Base-by-base conservation (phyloP, 2,329 filamentous ascomycete species). In the Arthroderma sp. region DNA sequence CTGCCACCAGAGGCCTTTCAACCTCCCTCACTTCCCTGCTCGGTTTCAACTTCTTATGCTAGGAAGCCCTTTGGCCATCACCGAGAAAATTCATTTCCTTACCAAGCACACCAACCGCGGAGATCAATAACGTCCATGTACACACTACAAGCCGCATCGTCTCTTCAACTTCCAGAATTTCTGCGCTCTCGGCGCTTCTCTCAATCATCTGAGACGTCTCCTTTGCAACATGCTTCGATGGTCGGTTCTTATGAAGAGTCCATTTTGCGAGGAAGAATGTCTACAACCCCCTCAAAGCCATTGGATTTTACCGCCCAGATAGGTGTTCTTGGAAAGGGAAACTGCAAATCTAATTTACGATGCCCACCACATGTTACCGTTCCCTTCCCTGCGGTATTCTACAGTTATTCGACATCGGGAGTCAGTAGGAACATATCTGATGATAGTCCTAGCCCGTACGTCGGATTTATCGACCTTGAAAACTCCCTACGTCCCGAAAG, bases 181-280 rank as follows among this genome's bases (percentile, higher is more conserved):
- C 5, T 29, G 9, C 47, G 44, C 46, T 60, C 33, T 48, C 63
- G 72, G 10, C 73, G 86, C 37, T 80, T 81, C 0, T 95, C 88
- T 0, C 69, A 85, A 38, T 74, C 77, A 10, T 79, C 81, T 0
- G 88, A 94, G 38, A 67, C 72, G 2, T 86, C 85, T 2, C 81
- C 85, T 3, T 68, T 91, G 29, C 84, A 89, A 46, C 86, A 93
- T 62, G 88, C 89, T 6, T 88, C 88, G 3, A 93, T 98, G 83
- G 89, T 96, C 2, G 91, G 91, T 2, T 95, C 89, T 1, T 98
- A 95, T 54, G 91, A 98, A 63, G 91, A 98, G 65, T 95, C 87
- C 29, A 95, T 98, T 48, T 69, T 98, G 1, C 80, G 86, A 39
- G 91, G 91, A 34, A 79, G 91, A 50, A 98, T 98, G 91, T 96